Conservation (phyloP, 2,329 filamentous ascomycete genomes). For the Amauroascus verrucosus region DNA sequence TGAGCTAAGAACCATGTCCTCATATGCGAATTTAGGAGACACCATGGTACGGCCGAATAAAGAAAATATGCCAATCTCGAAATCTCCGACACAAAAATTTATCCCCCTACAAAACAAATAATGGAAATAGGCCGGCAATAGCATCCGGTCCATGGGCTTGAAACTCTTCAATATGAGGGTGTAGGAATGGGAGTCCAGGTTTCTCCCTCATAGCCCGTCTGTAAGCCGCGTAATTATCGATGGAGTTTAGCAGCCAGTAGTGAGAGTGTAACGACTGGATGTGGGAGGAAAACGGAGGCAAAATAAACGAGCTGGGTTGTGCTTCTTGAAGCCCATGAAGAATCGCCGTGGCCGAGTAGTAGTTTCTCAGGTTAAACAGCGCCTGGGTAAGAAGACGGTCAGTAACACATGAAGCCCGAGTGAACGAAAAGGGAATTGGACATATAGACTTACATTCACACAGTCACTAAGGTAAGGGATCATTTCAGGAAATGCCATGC, state of each 20-base stretch:
- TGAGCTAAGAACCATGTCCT: background rate
- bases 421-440: background rate
- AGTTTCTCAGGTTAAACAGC: slow-evolving; percentile 26
- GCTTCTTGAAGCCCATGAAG: slow-evolving; percentile 30
- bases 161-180: slow-evolving; percentile 30
- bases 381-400: slow-evolving; percentile 19
- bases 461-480: slow-evolving; percentile 28
- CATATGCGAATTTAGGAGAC: background rate
- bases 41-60: background rate
- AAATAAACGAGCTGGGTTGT: slow-evolving; percentile 14
- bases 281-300: background rate
- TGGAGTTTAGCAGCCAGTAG: slow-evolving; percentile 24
- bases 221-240: slow-evolving; percentile 29
- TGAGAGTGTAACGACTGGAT: background rate
- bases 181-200: slow-evolving; percentile 32
- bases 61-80: background rate
- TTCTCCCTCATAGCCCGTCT: slow-evolving; percentile 25
- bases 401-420: background rate
- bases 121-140: slow-evolving; percentile 15
- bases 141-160: slow-evolving; percentile 9
- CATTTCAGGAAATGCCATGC: slow-evolving; percentile 28
- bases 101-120: slow-evolving; percentile 11
- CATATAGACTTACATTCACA: slow-evolving; percentile 23
- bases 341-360: slow-evolving; percentile 31
- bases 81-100: background rate